phyloP scores from a whole-genome alignment of 257 asterid genomes.

The Hygrophila difformis region DNA sequence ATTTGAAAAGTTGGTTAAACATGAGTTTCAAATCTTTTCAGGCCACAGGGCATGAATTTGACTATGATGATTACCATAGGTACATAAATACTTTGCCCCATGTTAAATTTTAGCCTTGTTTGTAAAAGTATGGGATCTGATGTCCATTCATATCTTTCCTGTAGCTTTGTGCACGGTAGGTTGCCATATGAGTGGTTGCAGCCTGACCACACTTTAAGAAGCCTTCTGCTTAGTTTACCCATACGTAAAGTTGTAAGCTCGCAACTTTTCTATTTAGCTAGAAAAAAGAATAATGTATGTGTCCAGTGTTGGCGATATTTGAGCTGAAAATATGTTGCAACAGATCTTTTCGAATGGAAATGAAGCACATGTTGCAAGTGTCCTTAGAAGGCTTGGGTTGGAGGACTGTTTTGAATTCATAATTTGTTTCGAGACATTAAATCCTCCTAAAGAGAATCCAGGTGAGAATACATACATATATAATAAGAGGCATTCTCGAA shows the following conservation, averaged over 20 bases:
- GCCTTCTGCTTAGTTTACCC: constrained; percentile 59
- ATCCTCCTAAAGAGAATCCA: constrained; percentile 39
- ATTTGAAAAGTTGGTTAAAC: background rate
- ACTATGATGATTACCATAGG: constrained; percentile 86
- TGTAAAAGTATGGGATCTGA: background rate
- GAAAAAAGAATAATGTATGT: no score
- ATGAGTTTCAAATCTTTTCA: constrained; percentile 15
- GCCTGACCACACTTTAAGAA: constrained; percentile 51
- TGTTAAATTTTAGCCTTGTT: background rate
- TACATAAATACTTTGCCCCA: constrained; percentile 15
- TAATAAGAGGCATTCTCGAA: no score
- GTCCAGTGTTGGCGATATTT: constrained; percentile 4
- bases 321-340: constrained; percentile 1
- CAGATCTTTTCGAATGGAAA: constrained; percentile 92
- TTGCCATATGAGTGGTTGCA: constrained; percentile 75
- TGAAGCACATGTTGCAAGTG: constrained; percentile 78
- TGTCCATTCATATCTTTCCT: no score
- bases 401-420: constrained; percentile 79
- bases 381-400: constrained; percentile 66
- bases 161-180: constrained; percentile 82
- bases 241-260: constrained; percentile 75
- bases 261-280: no score
- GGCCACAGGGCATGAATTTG: constrained; percentile 74
- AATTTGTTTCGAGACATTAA: constrained; percentile 70
- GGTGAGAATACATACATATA: no score